These are phyloP conservation scores for Penicillium sp. DNA, from an alignment of 2,329 filamentous ascomycete species.

Conservation along the genomic window DNA sequence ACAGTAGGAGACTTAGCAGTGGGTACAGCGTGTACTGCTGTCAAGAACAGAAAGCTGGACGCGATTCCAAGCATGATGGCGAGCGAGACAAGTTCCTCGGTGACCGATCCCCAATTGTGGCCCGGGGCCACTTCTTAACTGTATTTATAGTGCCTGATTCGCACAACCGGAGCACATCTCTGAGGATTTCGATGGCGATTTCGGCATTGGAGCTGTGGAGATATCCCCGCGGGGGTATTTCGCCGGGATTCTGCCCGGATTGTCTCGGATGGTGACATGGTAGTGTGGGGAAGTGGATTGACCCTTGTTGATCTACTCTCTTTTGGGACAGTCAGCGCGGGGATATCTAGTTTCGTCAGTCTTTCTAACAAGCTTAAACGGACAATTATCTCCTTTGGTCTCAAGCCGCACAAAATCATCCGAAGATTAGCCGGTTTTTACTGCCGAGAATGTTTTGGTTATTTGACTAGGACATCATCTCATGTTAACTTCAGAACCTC, in stretches of 20 bases:
- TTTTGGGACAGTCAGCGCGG: not conserved
- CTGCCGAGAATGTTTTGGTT: too few species aligned
- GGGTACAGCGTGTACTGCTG: conserved; percentile 22
- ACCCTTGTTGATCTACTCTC: not conserved
- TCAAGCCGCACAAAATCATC: not conserved
- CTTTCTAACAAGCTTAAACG: not conserved
- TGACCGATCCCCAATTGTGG: not conserved
- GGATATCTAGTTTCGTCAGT: not conserved
- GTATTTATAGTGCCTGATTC: not conserved
- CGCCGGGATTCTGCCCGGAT: not conserved
- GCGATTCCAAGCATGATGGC: conserved; percentile 6
- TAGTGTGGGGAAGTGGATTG: not conserved
- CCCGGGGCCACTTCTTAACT: not conserved
- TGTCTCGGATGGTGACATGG: not conserved
- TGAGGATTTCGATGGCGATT: not conserved
- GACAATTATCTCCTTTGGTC: not conserved
- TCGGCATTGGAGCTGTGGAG: not conserved
- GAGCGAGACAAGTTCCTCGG: not conserved
- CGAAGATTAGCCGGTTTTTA: not conserved
- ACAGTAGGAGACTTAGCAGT: conserved; percentile 29
- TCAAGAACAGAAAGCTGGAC: conserved; percentile 17
- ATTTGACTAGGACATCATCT: not conserved
- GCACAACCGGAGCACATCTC: not conserved
- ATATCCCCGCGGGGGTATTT: not conserved
- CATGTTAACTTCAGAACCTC: too few species aligned